Evolutionary conservation across 2,329 filamentous ascomycete genomes (phyloP).

Genomic region (Tolypocladium paradoxum): DNA sequence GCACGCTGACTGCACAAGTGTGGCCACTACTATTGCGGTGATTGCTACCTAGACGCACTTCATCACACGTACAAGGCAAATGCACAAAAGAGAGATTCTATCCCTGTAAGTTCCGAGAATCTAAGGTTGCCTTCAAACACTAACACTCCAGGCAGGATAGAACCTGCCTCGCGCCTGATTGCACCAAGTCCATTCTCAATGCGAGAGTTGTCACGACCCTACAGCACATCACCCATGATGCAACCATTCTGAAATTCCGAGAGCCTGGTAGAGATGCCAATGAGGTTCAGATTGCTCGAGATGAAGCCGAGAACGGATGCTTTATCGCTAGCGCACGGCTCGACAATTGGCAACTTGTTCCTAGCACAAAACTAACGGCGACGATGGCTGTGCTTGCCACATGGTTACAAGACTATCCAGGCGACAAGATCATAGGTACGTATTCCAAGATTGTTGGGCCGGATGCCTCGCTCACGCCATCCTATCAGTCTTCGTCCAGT

Average conservation of each 20-base stretch:
- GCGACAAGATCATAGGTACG: slow-evolving; percentile 30
- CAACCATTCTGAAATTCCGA: background rate
- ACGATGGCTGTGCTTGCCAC: slow-evolving; percentile 19
- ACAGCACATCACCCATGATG: background rate
- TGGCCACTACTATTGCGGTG: slow-evolving; percentile 18
- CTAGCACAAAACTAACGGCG: slow-evolving; percentile 21
- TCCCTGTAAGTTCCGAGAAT: too few species aligned
- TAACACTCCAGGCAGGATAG: too few species aligned
- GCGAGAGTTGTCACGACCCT: slow-evolving; percentile 3
- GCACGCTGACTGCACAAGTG: slow-evolving; percentile 13
- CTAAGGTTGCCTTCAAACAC: background rate
- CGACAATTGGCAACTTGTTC: slow-evolving; percentile 1
- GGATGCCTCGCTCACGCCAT: rapidly evolving
- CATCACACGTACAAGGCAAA: too few species aligned
- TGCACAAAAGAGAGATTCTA: too few species aligned
- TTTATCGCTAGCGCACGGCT: slow-evolving; percentile 10
- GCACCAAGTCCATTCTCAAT: background rate
- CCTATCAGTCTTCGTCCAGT: slow-evolving; percentile 24
- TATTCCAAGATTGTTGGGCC: background rate
- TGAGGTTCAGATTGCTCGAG: slow-evolving; percentile 2
- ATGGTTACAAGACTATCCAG: slow-evolving; percentile 18
- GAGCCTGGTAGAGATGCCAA: slow-evolving; percentile 16
- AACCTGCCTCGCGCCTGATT: background rate
- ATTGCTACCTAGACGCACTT: slow-evolving; percentile 9
- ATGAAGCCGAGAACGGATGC: slow-evolving; percentile 6